Base-by-base conservation (phyloP, 1,284 basidiomycete species). In the Cryptococcus jaspeensis region DNA sequence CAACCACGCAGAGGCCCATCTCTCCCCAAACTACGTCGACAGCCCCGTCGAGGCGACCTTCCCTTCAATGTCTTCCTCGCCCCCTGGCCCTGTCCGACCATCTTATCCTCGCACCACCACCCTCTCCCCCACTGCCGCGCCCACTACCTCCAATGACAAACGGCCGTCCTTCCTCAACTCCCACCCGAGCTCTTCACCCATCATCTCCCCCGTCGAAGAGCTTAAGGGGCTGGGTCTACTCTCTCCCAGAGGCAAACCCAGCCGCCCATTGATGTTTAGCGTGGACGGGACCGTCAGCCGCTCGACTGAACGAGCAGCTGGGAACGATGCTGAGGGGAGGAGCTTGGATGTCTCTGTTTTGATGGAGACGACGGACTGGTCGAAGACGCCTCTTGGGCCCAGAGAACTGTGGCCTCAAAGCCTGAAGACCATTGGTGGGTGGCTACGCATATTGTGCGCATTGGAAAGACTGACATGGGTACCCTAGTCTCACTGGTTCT, bases 361-460 rank as follows among this genome's bases (percentile, higher is more conserved):
- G 37, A 59, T 74, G 35, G 51, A 66, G 13, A 62, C 49, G 5
- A 71, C 65, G 6, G 74, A 78, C 55, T 78, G 76, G 76, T 47
- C 63, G 15, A 60, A 67, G 48, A 78, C 75, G 1, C 52, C 65
- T 8, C 53, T 78, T 16, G 76, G 75, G 8, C 67, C 71, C 0
- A 57, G 56, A 41, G 63, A 68, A 1, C 46, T 52, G 1, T 77
- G 75, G 74, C 64, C 69, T 0, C 66, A 71, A 42, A 69, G 64
- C 41, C 45, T 77, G 35, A 71, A 66, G 36, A 69, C 69, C 3
- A 61, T 66, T 23, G 59, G 71, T 71, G 40, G 59, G 68, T 65
- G 3, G 5, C 22, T 35, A 22, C 37, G 22, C n/a, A 5, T 16
- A 20, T 43, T 36, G 55, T 57, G 32, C 56, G 42, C 16, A 32